A percentile compares a stretch with the other conserved stretches of the same genome.
These are phyloP conservation scores for Suhomyces pyralidae DNA, from an alignment of 805 yeast species.

Conservation along the genomic window DNA sequence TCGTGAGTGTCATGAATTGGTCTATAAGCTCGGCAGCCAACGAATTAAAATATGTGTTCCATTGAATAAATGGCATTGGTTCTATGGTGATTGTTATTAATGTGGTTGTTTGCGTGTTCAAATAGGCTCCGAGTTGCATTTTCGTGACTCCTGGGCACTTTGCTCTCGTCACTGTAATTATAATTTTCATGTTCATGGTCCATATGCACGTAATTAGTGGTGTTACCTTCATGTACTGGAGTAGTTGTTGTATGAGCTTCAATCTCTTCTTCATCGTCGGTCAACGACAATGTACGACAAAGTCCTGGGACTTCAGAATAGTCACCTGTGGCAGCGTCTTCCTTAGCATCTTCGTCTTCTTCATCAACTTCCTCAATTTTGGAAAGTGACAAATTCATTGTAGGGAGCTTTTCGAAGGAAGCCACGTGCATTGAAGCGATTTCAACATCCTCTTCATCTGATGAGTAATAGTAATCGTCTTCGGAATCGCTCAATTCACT, in stretches of 20 bases:
- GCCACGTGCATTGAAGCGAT: background rate
- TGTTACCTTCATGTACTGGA: background rate
- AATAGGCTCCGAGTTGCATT: background rate
- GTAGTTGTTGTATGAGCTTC: background rate
- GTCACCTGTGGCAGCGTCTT: background rate
- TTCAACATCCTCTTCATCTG: slow-evolving; percentile 11
- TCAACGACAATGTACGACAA: slow-evolving; percentile 13
- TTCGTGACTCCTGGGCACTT: background rate
- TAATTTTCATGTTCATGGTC: slow-evolving; percentile 2
- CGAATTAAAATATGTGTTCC: slow-evolving; percentile 32
- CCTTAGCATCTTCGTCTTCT: slow-evolving; percentile 6
- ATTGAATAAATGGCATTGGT: slow-evolving; percentile 36
- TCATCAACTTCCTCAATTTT: slow-evolving; percentile 14
- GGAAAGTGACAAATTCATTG: slow-evolving; percentile 15
- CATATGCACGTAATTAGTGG: background rate
- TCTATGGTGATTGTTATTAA: slow-evolving; percentile 19
- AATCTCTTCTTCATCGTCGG: slow-evolving; percentile 19
- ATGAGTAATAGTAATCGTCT: slow-evolving; percentile 19
- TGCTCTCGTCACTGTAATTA: background rate
- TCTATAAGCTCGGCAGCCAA: background rate
- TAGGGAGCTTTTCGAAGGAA: slow-evolving; percentile 16
- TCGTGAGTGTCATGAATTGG: background rate
- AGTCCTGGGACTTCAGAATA: slow-evolving; percentile 17
- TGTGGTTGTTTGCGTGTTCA: slow-evolving; percentile 5
- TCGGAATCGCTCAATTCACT: slow-evolving; percentile 17